Evolutionary conservation across 768 basidiomycete genomes (phyloP).

Genomic region (Suillus fuscotomentosus): DNA sequence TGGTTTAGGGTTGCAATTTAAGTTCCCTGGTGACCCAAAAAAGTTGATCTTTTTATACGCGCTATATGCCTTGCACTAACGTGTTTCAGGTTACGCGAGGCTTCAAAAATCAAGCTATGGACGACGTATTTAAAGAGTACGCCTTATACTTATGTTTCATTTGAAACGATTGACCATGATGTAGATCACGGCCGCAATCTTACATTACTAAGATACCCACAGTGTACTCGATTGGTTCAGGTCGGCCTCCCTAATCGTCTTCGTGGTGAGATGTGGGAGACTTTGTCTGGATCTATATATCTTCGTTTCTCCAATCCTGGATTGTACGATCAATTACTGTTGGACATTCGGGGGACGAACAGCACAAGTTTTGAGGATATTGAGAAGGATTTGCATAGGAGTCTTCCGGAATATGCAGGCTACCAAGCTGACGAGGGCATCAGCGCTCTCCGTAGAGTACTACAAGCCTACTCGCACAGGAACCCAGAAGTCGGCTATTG

Average conservation of each 20-base stretch:
- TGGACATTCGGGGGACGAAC: constrained; percentile 73
- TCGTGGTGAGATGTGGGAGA: constrained; percentile 98
- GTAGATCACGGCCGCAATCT: constrained; percentile 90
- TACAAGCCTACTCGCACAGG: constrained; percentile 94
- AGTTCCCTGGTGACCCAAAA: constrained; percentile 90
- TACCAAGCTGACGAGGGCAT: constrained; percentile 93
- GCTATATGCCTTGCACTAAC: constrained; percentile 12
- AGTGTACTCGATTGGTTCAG: constrained; percentile 95
- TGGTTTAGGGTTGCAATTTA: constrained; percentile 79
- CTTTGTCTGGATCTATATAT: constrained; percentile 89
- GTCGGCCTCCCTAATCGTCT: constrained; percentile 94
- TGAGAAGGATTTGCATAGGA: constrained; percentile 95
- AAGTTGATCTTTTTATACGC: constrained; percentile 52
- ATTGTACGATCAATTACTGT: constrained; percentile 70
- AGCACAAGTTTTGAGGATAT: constrained; percentile 96
- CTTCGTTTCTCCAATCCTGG: constrained; percentile 88
- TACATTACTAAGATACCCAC: constrained; percentile 93
- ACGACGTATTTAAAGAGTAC: constrained; percentile 78
- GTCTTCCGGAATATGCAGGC: constrained; percentile 94
- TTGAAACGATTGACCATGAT: constrained; percentile 11
- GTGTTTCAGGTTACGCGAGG: constrained; percentile 69
- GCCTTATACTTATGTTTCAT: constrained; percentile 17
- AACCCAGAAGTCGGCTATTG: constrained; percentile 96
- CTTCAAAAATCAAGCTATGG: constrained; percentile 96
- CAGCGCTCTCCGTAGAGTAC: constrained; percentile 75